Evolutionary conservation across 805 yeast genomes (phyloP), one percentile per base, ranked within the genome.

Genomic region (Jamesozyma gamospora): DNA sequence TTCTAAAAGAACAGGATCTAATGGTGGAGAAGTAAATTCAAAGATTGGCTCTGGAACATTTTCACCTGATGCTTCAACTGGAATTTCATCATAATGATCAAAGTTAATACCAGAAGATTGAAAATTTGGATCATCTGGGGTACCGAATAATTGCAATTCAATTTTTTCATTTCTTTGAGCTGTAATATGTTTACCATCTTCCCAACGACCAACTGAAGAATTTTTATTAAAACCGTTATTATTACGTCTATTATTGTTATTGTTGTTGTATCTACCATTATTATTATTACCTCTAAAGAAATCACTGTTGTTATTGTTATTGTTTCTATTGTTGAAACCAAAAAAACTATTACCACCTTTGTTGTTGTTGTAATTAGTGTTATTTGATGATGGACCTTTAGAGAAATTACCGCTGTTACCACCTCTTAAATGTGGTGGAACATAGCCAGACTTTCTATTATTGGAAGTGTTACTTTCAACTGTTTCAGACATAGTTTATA

Each of bases 61-160:
- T 30, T 81, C 82, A 68, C 99, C 99, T 36, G 94, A 68, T 36
- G 96, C 99, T 67, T 92, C 97, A 47, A 92, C 96, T 45, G 98
- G 98, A 49, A 92, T 92, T 44, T 94, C 97, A 63, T 92, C 99
- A 66, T 92, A 92, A 72, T 85, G 87, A 66, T 94, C 99, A 59
- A 92, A 92, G 71, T 92, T 92, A 68, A 92, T 92, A 74, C 99
- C 99, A 29, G 95, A 82, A 39, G 94, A 79, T 71, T 84, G 96
- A 70, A 79, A 77, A 30, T 61, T 56, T 53, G 86, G 72, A 46
- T 70, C 72, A 32, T 66, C 68, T 26, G 68, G 60, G 55, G 79
- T 94, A 56, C 99, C 98, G 54, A 83, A 94, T 46, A 92, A 70
- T 56, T 85, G 87, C 41, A 71, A 53, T 69, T 92, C 98, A 50